Conservation (phyloP, 805 yeast genomes). For the Candida suzukii region DNA sequence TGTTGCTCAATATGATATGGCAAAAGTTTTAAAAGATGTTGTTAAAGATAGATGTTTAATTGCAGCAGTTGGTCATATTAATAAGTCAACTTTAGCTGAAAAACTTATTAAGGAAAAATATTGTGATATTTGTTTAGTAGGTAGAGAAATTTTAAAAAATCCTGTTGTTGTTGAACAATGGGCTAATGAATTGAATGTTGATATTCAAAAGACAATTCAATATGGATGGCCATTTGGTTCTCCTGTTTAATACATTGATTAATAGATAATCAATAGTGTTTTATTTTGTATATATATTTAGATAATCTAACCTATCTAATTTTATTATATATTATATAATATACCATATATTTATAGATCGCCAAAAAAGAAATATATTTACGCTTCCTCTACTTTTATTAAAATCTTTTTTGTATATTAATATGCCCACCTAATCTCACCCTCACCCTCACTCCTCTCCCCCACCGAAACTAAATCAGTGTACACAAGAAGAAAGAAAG, state of each 20-base stretch:
- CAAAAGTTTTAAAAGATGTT: slow-evolving; percentile 35
- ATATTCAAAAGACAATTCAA: slow-evolving; percentile 11
- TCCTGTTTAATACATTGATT: too few species aligned
- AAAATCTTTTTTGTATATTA: too few species aligned
- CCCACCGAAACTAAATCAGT: too few species aligned
- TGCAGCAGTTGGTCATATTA: slow-evolving; percentile 41
- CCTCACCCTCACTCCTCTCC: too few species aligned
- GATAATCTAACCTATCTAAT: too few species aligned
- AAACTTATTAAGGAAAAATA: slow-evolving; percentile 31
- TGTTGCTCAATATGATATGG: slow-evolving; percentile 32
- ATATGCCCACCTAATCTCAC: too few species aligned
- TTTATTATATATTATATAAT: too few species aligned
- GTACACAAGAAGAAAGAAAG: too few species aligned
- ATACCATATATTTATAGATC: too few species aligned
- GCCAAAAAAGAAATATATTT: too few species aligned
- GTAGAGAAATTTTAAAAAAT: slow-evolving; percentile 36
- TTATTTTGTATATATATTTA: slow-evolving; percentile 10
- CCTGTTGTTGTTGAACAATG: slow-evolving; percentile 44
- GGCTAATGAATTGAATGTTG: slow-evolving; percentile 43
- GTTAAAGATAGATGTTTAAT: slow-evolving; percentile 36
- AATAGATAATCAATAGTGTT: too few species aligned
- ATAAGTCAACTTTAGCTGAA: slow-evolving; percentile 29
- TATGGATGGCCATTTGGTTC: slow-evolving; percentile 11
- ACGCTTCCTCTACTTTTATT: too few species aligned
- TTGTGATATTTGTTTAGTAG: slow-evolving; percentile 44